Percentiles rank a stretch among this genome's conserved stretches.
These are phyloP conservation scores for Ophiostoma himal-ulmi DNA, from an alignment of 2,329 filamentous ascomycete genomes.

Conservation along the genomic window DNA sequence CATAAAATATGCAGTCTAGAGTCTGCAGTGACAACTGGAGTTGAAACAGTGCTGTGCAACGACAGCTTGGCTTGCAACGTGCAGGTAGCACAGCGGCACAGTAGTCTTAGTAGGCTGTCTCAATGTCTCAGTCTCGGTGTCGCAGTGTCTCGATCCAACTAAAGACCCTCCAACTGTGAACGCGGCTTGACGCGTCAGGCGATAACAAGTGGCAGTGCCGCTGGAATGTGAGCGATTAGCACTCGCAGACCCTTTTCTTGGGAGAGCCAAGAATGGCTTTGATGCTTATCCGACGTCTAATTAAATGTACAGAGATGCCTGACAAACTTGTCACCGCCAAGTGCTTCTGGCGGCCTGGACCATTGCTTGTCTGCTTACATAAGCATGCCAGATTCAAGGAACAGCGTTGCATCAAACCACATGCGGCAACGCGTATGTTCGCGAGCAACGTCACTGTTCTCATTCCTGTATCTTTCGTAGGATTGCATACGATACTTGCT, in stretches of 20 bases:
- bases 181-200: not conserved
- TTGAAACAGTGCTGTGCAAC: slow-evolving; percentile 1
- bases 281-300: not conserved
- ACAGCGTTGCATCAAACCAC: not conserved
- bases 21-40: not conserved
- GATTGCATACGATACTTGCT: too few relatives aligned
- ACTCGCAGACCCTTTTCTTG: not conserved
- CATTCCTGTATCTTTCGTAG: too few relatives aligned
- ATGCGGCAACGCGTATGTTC: not conserved
- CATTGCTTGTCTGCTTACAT: not conserved
- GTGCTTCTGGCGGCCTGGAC: too few relatives aligned
- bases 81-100: not conserved
- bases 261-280: not conserved
- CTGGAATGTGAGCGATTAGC: not conserved
- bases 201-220: not conserved
- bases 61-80: not conserved
- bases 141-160: too few relatives aligned
- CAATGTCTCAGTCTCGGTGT: too few relatives aligned
- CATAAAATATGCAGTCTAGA: not conserved
- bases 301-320: not conserved
- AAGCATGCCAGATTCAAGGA: not conserved
- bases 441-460: not conserved
- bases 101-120: too few relatives aligned
- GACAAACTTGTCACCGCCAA: not conserved
- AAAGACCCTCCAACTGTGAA: not conserved